These are phyloP conservation scores for Exophiala mesophila DNA, from an alignment of 2,329 filamentous ascomycete species.

Conservation along the genomic window DNA sequence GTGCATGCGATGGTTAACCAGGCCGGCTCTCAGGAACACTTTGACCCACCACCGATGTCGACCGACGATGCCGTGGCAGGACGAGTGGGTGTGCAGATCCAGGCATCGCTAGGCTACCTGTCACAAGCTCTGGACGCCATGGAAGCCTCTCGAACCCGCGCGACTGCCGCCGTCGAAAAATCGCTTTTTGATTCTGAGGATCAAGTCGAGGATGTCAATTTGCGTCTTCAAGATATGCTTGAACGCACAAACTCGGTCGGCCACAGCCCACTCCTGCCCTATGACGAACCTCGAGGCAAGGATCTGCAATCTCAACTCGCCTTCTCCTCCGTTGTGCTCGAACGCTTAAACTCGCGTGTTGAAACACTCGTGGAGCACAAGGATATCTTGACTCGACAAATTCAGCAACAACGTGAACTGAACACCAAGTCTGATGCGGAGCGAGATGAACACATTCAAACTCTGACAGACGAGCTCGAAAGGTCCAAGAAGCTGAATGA, in stretches of 20 bases:
- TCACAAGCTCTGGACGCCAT: constrained; percentile 61
- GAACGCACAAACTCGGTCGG: constrained; percentile 39
- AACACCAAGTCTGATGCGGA: constrained; percentile 76
- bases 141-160: constrained; percentile 51
- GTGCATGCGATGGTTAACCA: constrained; percentile 62
- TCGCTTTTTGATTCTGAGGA: constrained; percentile 45
- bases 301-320: constrained; percentile 64
- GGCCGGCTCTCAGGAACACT: constrained; percentile 33
- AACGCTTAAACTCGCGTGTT: constrained; percentile 72
- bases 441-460: constrained; percentile 45
- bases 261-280: constrained; percentile 48
- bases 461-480: constrained; percentile 45
- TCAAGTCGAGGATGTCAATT: constrained; percentile 59
- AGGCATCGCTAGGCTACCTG: constrained; percentile 64
- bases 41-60: constrained; percentile 35
- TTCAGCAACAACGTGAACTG: constrained; percentile 90
- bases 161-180: constrained; percentile 29
- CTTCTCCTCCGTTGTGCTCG: constrained; percentile 73
- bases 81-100: constrained; percentile 20
- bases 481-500: constrained; percentile 63
- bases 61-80: constrained; percentile 27
- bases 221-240: constrained; percentile 58
- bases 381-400: constrained; percentile 79
- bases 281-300: constrained; percentile 54
- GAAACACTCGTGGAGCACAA: constrained; percentile 80